A percentile compares a stretch with the other conserved stretches of the same genome.
phyloP scores from a whole-genome alignment of 2,329 filamentous ascomycete genomes.

The Penicillium sp. region DNA sequence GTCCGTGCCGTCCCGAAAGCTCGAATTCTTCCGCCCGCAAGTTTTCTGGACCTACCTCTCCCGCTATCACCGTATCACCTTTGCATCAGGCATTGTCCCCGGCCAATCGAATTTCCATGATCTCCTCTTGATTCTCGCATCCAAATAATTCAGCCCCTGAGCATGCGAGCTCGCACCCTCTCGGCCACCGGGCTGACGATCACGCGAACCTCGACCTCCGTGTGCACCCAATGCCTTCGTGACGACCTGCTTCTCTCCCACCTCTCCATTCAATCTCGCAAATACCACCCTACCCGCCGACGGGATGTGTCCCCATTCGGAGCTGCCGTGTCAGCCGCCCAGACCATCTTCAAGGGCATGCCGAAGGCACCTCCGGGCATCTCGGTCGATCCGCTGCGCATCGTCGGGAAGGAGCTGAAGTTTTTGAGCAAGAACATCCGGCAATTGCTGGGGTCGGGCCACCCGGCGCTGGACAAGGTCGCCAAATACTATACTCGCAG shows the following conservation, averaged over 20 bases:
- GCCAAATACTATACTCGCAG: slow-evolving; percentile 98
- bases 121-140: slow-evolving; percentile 1
- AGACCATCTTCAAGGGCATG: slow-evolving; percentile 46
- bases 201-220: slow-evolving; percentile 32
- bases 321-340: slow-evolving; percentile 53
- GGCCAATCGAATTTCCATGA: slow-evolving; percentile 8
- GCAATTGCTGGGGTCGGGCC: slow-evolving; percentile 87
- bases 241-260: slow-evolving; percentile 32
- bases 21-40: slow-evolving; percentile 26
- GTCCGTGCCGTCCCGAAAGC: slow-evolving; percentile 28
- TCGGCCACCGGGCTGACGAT: slow-evolving; percentile 38
- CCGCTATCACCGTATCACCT: slow-evolving; percentile 1
- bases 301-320: slow-evolving; percentile 43
- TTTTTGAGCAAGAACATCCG: slow-evolving; percentile 91
- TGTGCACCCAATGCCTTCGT: slow-evolving; percentile 44
- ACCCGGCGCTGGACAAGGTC: slow-evolving; percentile 89
- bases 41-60: slow-evolving; percentile 3
- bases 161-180: slow-evolving; percentile 40
- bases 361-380: slow-evolving; percentile 53
- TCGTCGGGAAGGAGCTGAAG: slow-evolving; percentile 95
- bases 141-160: slow-evolving; percentile 18
- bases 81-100: background rate
- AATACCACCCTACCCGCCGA: slow-evolving; percentile 42
- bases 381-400: slow-evolving; percentile 80
- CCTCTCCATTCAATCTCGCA: slow-evolving; percentile 30